These are phyloP conservation scores for Diphasiastrum complanatum DNA, from an alignment of 83 land plant species.

Conservation along the genomic window DNA sequence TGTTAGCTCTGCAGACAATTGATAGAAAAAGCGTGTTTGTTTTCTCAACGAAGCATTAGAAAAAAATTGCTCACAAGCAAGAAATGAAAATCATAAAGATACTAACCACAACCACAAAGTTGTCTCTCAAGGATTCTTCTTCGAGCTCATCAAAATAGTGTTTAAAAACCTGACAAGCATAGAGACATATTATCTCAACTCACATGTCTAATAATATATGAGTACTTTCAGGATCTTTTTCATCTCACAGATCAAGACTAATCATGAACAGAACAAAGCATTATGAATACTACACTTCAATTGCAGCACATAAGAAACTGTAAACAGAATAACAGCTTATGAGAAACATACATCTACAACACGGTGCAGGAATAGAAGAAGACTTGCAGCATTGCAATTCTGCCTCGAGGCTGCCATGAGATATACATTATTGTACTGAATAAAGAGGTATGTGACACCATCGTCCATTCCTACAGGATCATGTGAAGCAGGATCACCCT, in stretches of 20 bases:
- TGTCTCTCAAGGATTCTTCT: constrained; percentile 95
- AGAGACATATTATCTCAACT: too few relatives aligned
- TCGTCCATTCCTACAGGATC: constrained; percentile 84
- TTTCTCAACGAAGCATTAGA: neutral
- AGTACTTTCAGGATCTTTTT: too few relatives aligned
- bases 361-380: constrained; percentile 87
- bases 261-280: too few relatives aligned
- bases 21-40: neutral
- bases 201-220: too few relatives aligned
- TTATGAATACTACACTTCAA: too few relatives aligned
- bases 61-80: neutral
- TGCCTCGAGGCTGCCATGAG: constrained; percentile 92
- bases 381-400: constrained; percentile 99
- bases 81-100: neutral
- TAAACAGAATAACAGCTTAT: neutral
- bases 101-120: constrained; percentile 98
- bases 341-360: constrained; percentile 78
- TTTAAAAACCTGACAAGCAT: constrained; percentile 75
- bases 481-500: constrained; percentile 85
- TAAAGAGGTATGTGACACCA: constrained; percentile 91
- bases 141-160: constrained; percentile 98
- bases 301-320: too few relatives aligned
- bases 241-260: too few relatives aligned
- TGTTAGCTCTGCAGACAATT: too few relatives aligned
- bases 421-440: constrained; percentile 94